Base-by-base conservation (phyloP, 1,139 yeast genomes). In the Saccharomycopsis hybrid region DNA sequence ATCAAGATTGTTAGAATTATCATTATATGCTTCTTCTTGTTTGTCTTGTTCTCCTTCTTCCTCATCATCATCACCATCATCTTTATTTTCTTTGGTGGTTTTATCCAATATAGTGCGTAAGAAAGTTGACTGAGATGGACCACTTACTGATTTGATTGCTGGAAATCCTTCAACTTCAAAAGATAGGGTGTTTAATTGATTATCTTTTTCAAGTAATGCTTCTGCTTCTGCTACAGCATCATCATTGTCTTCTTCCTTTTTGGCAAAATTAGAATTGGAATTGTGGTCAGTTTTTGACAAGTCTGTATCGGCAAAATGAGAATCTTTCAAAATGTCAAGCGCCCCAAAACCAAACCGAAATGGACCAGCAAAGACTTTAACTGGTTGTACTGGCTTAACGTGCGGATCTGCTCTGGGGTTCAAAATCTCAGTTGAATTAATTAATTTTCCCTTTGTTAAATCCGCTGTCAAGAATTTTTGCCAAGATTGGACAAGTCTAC, bases 141-240 rank as follows among this genome's bases (percentile, higher is more conserved):
- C 18, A 18, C 18, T 18, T 4, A 33, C 48, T 4, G 31, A 24
- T 38, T 49, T 49, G 11, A 46, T 74, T 3, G 84, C 83, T 0
- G 92, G 86, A 58, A 68, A 85, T 0, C 84, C 80, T 56, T 82
- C 87, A 0, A 84, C 81, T 18, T 66, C 64, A n/a, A 80, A 64
- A n/a, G 60, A 52, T 2, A 72, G 29, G 50, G 7, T 31, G 27
- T 40, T 43, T 11, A 24, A 5, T 18, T 24, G 28, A n/a, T 13
- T 8, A 18, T 18, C 18, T 18, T 18, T 18, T 18, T 18, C 18
- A 7, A n/a, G 24, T 4, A 9, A 25, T 9, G 61, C 57, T 4
- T 55, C 54, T 27, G 60, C 32, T 18, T 18, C 18, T 18, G 18
- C 18, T 18, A 18, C 18, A 18, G 18, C 18, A 18, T 18, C 18